Percentiles rank a stretch among this genome's conserved stretches.
These are phyloP conservation scores for Rhizopogon salebrosus DNA, from an alignment of 768 basidiomycete species.

Conservation along the genomic window DNA sequence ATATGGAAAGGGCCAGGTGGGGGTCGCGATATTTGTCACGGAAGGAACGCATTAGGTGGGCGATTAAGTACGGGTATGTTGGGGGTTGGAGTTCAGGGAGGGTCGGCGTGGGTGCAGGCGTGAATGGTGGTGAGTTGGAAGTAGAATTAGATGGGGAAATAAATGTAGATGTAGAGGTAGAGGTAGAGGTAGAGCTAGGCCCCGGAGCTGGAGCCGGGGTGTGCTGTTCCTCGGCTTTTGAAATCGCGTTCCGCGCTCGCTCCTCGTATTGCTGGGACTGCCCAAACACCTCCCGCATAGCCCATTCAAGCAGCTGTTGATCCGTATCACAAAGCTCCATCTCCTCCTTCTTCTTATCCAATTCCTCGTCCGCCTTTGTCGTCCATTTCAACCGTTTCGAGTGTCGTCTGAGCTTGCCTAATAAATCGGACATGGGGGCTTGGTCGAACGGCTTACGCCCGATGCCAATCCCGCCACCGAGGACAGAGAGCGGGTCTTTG, in stretches of 20 bases:
- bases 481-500: neutral
- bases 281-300: conserved; percentile 60
- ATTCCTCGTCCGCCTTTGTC: conserved; percentile 43
- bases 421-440: conserved; percentile 40
- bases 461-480: conserved; percentile 5
- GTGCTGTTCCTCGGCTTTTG: conserved; percentile 13
- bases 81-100: conserved; percentile 42
- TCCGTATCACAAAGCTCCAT: conserved; percentile 70
- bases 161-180: neutral
- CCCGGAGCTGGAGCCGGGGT: neutral
- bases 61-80: conserved; percentile 71
- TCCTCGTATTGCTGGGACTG: conserved; percentile 48
- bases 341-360: conserved; percentile 68
- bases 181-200: neutral
- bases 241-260: conserved; percentile 36
- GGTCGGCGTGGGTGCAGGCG: neutral
- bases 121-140: neutral
- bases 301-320: conserved; percentile 70
- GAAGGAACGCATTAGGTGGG: conserved; percentile 71
- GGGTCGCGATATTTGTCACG: conserved; percentile 78
- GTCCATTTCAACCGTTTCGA: conserved; percentile 48
- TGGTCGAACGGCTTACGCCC: conserved; percentile 15
- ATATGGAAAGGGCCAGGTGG: conserved; percentile 75
- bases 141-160: neutral
- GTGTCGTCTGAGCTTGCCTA: conserved; percentile 49